A percentile compares a stretch with the other conserved stretches of the same genome.
These are phyloP conservation scores for Ophidiomyces ophidiicola DNA, from an alignment of 2,329 filamentous ascomycete genomes.

Conservation along the genomic window DNA sequence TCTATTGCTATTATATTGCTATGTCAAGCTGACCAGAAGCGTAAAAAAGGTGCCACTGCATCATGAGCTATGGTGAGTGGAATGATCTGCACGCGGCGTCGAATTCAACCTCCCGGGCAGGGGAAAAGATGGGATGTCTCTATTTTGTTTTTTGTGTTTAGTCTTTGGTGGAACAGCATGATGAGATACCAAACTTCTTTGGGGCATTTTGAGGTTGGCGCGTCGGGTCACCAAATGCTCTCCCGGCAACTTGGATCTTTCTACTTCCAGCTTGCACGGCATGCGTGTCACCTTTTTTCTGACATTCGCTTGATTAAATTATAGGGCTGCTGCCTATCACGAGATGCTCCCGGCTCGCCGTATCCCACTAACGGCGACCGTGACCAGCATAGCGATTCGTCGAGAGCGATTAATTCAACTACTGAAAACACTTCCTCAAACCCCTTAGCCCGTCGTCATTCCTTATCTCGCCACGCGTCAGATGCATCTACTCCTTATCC, in stretches of 20 bases:
- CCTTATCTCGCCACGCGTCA: constrained; percentile 12
- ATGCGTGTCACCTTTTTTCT: not conserved
- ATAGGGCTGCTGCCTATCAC: constrained; percentile 34
- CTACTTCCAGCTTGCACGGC: not conserved
- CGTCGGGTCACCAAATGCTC: not conserved
- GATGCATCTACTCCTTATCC: constrained; percentile 9
- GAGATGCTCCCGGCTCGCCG: constrained; percentile 21
- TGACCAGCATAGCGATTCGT: constrained; percentile 19
- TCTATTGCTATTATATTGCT: too few species aligned
- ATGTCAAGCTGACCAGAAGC: too few species aligned
- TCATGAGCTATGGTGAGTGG: constrained; percentile 28
- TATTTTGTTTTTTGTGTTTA: too few species aligned
- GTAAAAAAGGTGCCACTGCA: too few species aligned
- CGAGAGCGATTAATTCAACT: constrained; percentile 13
- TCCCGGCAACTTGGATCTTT: not conserved
- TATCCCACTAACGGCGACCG: constrained; percentile 20
- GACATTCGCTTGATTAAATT: not conserved
- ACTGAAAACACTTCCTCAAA: constrained; percentile 11
- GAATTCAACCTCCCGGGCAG: too few species aligned
- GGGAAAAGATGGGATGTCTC: not conserved
- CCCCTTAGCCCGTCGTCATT: constrained; percentile 9
- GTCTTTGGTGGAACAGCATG: too few species aligned
- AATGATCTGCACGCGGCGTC: too few species aligned
- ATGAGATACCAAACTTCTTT: too few species aligned
- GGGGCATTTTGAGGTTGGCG: not conserved